Conservation (phyloP, 805 yeast species). For the Candida ipomoeae region DNA sequence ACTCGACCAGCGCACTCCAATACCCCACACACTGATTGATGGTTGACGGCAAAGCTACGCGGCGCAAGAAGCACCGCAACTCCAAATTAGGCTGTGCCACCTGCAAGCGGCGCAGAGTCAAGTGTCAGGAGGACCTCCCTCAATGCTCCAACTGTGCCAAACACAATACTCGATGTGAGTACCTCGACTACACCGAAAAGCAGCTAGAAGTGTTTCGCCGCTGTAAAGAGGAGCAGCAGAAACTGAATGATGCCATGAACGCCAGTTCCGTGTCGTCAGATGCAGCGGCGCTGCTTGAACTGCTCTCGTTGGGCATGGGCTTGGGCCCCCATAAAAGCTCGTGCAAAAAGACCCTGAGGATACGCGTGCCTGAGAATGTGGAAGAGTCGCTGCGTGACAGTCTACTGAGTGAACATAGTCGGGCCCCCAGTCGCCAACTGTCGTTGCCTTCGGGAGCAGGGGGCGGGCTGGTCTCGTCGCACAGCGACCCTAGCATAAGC, state of each 20-base stretch:
- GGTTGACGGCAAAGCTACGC: conserved; percentile 5
- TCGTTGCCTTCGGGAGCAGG: neutral
- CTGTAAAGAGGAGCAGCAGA: conserved; percentile 13
- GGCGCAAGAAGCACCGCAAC: conserved; percentile 23
- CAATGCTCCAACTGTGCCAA: conserved; percentile 37
- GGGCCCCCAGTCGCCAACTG: neutral
- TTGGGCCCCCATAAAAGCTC: neutral
- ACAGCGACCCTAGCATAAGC: neutral
- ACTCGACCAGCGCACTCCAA: neutral
- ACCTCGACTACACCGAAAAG: conserved; percentile 30
- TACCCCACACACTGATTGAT: neutral
- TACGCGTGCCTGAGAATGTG: neutral
- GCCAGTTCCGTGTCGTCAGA: neutral
- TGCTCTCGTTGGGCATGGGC: conserved; percentile 1
- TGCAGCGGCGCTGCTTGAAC: neutral
- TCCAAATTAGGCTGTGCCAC: conserved; percentile 19
- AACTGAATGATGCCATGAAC: neutral
- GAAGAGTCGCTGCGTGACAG: neutral
- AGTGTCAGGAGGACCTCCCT: conserved; percentile 34
- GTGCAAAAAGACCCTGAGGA: neutral
- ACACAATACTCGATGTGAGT: conserved; percentile 38
- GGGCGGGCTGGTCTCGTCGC: neutral
- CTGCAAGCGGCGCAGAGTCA: conserved; percentile 18
- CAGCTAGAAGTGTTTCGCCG: conserved; percentile 27
- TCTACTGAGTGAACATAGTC: neutral